A percentile compares a stretch with the other conserved stretches of the same genome.
Evolutionary conservation across 768 basidiomycete species (phyloP).

Genomic region (Kwoniella sp.): DNA sequence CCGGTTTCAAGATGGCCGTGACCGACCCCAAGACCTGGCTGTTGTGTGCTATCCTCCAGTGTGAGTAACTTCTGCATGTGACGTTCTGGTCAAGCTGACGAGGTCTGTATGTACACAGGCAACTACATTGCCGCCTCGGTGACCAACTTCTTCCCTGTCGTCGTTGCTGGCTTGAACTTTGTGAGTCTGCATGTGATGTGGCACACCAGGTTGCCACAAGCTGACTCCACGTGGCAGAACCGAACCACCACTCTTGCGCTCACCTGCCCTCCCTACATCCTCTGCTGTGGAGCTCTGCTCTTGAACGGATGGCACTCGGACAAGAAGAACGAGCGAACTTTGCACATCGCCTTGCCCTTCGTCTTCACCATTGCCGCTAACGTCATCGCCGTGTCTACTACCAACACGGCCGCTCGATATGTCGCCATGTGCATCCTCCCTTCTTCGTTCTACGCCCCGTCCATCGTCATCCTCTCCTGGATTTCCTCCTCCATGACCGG

Average conservation of each 20-base stretch:
- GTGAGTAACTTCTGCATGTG: too few relatives aligned
- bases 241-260: conserved; percentile 39
- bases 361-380: conserved; percentile 5
- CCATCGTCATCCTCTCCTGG: conserved; percentile 46
- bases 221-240: too few relatives aligned
- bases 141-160: conserved; percentile 47
- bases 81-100: too few relatives aligned
- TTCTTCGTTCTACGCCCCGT: conserved; percentile 39
- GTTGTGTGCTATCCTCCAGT: conserved; percentile 11
- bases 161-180: conserved; percentile 35
- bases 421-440: conserved; percentile 45
- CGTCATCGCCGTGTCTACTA: conserved; percentile 32
- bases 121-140: conserved; percentile 40
- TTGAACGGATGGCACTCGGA: conserved; percentile 43
- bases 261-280: conserved; percentile 45
- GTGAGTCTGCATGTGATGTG: too few relatives aligned
- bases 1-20: conserved; percentile 36
- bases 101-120: too few relatives aligned
- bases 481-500: conserved; percentile 39
- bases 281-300: conserved; percentile 40
- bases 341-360: conserved; percentile 19
- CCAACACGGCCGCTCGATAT: conserved; percentile 40
- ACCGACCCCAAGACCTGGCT: conserved; percentile 40
- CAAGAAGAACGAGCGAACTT: conserved; percentile 33
- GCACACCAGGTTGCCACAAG: too few relatives aligned